Base-by-base conservation (phyloP, 805 yeast genomes). In the Sugiyamaella americana region DNA sequence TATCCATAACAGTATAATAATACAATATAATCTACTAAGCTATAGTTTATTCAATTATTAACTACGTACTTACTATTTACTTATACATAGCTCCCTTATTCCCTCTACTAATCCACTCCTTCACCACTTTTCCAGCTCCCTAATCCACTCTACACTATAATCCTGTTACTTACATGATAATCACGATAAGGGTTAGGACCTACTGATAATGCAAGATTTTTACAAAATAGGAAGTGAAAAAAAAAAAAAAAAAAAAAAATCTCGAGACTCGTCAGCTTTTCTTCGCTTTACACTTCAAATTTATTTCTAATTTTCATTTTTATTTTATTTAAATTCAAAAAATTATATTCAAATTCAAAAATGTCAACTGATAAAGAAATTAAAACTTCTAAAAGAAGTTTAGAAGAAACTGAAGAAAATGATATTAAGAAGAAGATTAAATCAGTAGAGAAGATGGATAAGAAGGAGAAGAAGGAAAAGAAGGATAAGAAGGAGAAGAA, bases 401-500 rank as follows among this genome's bases (percentile, higher is more conserved):
- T 13, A 19, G 18, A 50, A 37, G 41, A 51, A 46, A 47, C 30
- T 24, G 20, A 41, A 47, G 37, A 41, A 17, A 26, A 60, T 54
- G 47, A 63, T 62, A 62, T 56, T 64, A 8, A 6, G 22, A 44
- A 21, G 44, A 51, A 41, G 41, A 52, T n/a, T 34, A 53, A 38
- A 40, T 6, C n/a, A 40, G 34, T 17, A 21, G 55, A 54, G 46
- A 46, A 53, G 46, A 50, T 49, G 47, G 56, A 51, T 32, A 55
- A 54, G 45, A 53, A 55, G 53, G 56, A 56, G 34, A 52, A 54
- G 46, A 59, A 52, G 46, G 56, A 55, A 39, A 54, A 56, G 43
- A 54, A 53, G 21, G 59, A 57, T 41, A 57, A 59, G 47, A 52
- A 53, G 40, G 55, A 53, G 32, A 53, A 55, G 54, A 55, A 62